These are phyloP conservation scores for Solanum ossicruentum DNA, from an alignment of 257 asterid species.

Conservation along the genomic window DNA sequence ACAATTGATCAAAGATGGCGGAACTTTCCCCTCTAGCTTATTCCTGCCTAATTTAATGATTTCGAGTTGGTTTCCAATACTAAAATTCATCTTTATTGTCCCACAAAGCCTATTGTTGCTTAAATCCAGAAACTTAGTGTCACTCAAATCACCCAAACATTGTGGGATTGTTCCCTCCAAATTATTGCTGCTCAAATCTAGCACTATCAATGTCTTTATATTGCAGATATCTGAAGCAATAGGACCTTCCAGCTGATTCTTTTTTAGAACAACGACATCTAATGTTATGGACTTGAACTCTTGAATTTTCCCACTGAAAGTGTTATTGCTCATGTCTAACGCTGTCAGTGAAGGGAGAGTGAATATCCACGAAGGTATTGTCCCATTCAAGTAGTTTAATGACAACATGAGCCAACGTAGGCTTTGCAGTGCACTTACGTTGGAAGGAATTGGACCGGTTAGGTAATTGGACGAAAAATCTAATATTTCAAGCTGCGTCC, in stretches of 20 bases:
- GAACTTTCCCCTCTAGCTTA: too few species aligned
- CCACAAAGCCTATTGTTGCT: not conserved
- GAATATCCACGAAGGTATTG: not conserved
- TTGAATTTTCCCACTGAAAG: too few species aligned
- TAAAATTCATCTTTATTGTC: not conserved
- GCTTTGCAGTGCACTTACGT: not conserved
- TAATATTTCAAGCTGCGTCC: fast-evolving
- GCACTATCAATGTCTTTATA: fast-evolving
- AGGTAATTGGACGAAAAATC: not conserved
- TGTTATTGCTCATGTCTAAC: too few species aligned
- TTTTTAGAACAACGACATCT: too few species aligned
- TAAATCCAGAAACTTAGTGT: not conserved
- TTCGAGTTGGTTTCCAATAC: not conserved
- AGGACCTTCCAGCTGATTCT: too few species aligned
- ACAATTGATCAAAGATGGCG: too few species aligned
- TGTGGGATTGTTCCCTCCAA: not conserved
- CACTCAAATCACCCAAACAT: not conserved
- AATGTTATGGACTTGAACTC: too few species aligned
- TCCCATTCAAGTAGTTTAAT: not conserved
- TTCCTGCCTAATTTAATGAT: not conserved
- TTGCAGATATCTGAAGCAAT: not conserved
- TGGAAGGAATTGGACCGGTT: not conserved
- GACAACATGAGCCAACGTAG: fast-evolving
- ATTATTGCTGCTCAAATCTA: not conserved
- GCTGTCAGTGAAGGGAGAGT: too few species aligned